Evolutionary conservation across 1,284 basidiomycete species (phyloP).

Genomic region (Erythrobasidium hasegawianum): DNA sequence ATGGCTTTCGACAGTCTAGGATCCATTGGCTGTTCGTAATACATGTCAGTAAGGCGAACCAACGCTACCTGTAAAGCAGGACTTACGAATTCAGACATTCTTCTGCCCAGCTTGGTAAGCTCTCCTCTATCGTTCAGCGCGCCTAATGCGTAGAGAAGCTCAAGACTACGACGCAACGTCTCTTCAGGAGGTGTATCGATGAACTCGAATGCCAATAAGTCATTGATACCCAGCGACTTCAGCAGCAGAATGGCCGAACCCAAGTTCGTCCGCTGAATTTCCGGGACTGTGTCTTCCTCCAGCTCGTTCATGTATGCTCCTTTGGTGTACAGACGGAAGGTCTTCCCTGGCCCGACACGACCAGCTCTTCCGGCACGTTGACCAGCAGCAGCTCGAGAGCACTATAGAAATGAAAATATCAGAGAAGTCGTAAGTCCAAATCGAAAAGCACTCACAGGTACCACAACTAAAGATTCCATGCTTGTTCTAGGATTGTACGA

Average conservation of each 20-base stretch:
- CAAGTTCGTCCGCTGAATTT: constrained; percentile 57
- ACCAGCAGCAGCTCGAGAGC: constrained; percentile 93
- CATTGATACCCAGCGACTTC: constrained; percentile 62
- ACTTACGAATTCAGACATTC: constrained; percentile 94
- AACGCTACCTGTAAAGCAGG: background rate
- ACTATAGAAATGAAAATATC: constrained; percentile 54
- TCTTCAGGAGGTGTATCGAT: constrained; percentile 76
- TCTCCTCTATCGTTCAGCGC: constrained; percentile 95
- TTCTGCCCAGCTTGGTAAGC: constrained; percentile 86
- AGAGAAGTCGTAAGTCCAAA: constrained; percentile 22
- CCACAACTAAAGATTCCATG: constrained; percentile 90
- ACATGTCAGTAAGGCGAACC: background rate
- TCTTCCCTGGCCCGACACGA: constrained; percentile 95
- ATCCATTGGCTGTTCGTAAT: constrained; percentile 55
- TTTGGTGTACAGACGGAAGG: constrained; percentile 73
- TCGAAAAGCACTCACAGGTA: constrained; percentile 59
- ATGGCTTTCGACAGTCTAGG: constrained; percentile 96
- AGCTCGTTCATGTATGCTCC: constrained; percentile 62
- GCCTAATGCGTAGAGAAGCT: constrained; percentile 85
- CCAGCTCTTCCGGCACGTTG: constrained; percentile 96
- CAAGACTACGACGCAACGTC: constrained; percentile 92
- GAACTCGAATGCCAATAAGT: constrained; percentile 62
- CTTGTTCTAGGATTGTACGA: constrained; percentile 94
- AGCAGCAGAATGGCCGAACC: constrained; percentile 59
- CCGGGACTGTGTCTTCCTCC: constrained; percentile 60